Base-by-base conservation (phyloP, 768 basidiomycete species). In the Nidularia pulvinata region DNA sequence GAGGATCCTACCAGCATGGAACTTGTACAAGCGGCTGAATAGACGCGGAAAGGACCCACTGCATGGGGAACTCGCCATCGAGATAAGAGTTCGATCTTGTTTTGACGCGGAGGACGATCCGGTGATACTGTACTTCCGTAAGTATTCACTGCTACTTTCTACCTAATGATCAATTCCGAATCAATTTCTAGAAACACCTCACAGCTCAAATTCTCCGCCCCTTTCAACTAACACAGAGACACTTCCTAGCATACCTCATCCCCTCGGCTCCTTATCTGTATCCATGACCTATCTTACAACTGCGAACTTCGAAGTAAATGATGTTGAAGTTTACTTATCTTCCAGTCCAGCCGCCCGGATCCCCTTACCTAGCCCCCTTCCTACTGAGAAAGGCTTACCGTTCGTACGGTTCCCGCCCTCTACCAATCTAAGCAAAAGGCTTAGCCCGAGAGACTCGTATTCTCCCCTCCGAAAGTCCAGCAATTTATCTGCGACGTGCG, bases 1-100 rank as follows among this genome's bases (percentile, higher is more conserved):
- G 46, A 80, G 89, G 50, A 77, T 91, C 25, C 77, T 92, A 3
- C 91, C 91, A 13, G 75, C 87, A 0, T 93, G 90, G 89, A 86
- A 81, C 65, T 78, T 88, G 49, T 80, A 80, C 67, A 85, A 81
- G 63, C 82, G 83, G 48, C 73, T 87, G 37, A 76, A 84, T 54
- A 72, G 75, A 64, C 66, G 69, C 30, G 66, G 65, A 44, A 74
- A 72, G 52, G 76, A 62, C 65, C 76, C 69, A 50, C 76, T 74
- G 46, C 74, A 75, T 19, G 13, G 32, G 13, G n/a, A n/a, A n/a
- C 65, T 85, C 36, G 67, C 68, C 49, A 80, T 86, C 50, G 74
- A 78, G 33, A 59, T 86, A 25, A 72, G 72, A 22, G 66, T 71
- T 14, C 62, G 56, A 33, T 59, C 59, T 5, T 54, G 37, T 33